Conservation (phyloP, 495 filamentous ascomycete genomes). For the Tuber aestivum region DNA sequence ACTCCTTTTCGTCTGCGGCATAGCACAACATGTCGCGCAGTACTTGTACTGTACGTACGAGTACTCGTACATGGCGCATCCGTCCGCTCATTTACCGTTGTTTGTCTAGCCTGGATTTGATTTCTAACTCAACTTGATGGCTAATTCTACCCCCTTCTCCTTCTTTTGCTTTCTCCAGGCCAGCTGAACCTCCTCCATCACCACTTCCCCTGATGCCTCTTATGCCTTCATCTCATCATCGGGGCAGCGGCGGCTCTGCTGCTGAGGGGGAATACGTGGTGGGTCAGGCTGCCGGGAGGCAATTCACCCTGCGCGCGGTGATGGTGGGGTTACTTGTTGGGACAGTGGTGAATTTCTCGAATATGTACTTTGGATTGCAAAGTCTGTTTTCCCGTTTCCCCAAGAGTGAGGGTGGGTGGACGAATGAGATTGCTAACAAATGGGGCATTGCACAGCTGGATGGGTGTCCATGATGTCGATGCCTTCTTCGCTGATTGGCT, state of each 20-base stretch:
- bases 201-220: background rate
- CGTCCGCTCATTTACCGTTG: background rate
- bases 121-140: background rate
- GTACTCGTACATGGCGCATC: background rate
- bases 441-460: slow-evolving; percentile 50
- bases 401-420: background rate
- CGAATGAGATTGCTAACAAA: slow-evolving; percentile 12
- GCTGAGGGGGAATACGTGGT: background rate
- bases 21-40: background rate
- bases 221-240: background rate
- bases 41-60: no score
- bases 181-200: background rate
- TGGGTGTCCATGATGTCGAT: slow-evolving; percentile 83
- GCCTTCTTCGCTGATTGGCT: slow-evolving; percentile 92
- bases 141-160: background rate
- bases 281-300: slow-evolving; percentile 33
- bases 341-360: slow-evolving; percentile 79
- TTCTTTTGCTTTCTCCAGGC: background rate
- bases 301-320: slow-evolving; percentile 80
- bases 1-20: background rate
- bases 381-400: slow-evolving; percentile 44
- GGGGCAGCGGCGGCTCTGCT: background rate
- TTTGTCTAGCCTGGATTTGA: background rate
- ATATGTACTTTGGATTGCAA: slow-evolving; percentile 96
- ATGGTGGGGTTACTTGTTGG: slow-evolving; percentile 77